A percentile compares a stretch with the other conserved stretches of the same genome.
phyloP scores from a whole-genome alignment of 768 basidiomycete species.

The Kondoa subrosea region DNA sequence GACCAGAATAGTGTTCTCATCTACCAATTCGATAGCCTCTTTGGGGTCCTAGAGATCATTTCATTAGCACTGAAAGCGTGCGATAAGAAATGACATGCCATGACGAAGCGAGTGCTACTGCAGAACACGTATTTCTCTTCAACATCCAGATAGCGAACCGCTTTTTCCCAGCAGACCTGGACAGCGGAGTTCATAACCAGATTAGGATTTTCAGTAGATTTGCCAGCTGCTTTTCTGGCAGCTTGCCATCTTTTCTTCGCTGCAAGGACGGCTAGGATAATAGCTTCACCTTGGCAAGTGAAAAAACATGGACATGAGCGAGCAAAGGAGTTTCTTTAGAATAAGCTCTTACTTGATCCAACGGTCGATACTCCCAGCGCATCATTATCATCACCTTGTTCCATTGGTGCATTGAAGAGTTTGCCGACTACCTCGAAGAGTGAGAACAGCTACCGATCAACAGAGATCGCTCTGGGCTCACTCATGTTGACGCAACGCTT shows the following conservation, averaged over 20 bases:
- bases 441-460: slow-evolving; percentile 7
- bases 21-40: slow-evolving; percentile 30
- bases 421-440: neutral
- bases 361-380: slow-evolving; percentile 29
- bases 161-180: slow-evolving; percentile 32
- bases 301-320: too few relatives aligned
- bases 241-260: slow-evolving; percentile 29
- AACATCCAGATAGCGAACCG: slow-evolving; percentile 23
- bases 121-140: slow-evolving; percentile 32
- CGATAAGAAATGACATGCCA: too few relatives aligned
- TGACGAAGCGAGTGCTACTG: slow-evolving; percentile 25
- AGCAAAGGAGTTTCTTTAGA: neutral
- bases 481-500: slow-evolving; percentile 27
- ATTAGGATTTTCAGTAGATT: slow-evolving; percentile 26
- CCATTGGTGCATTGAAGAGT: neutral
- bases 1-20: slow-evolving; percentile 32
- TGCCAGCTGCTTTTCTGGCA: slow-evolving; percentile 23
- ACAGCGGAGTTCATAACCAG: slow-evolving; percentile 25
- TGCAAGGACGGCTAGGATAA: slow-evolving; percentile 30
- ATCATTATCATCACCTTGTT: slow-evolving; percentile 15
- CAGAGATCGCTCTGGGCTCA: slow-evolving; percentile 26
- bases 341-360: too few relatives aligned
- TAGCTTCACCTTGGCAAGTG: too few relatives aligned
- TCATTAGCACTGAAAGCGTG: too few relatives aligned
- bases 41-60: too few relatives aligned